Evolutionary conservation across 1,284 basidiomycete genomes (phyloP), one percentile per base, ranked within the genome.

Genomic region (Fistulina hepatica): DNA sequence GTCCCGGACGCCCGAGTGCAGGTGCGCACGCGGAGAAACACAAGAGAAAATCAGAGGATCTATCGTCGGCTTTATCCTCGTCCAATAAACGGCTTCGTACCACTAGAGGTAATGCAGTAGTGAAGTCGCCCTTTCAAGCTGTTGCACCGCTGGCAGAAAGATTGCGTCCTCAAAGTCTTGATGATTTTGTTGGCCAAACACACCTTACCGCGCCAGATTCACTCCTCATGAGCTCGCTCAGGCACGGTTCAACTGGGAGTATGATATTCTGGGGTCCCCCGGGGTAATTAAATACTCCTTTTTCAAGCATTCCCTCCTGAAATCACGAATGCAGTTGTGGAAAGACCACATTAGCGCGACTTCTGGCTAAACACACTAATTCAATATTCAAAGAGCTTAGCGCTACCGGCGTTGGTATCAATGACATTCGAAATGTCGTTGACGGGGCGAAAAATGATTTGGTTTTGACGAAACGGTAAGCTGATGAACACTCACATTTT

Each of bases 371-470:
- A 31, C 62, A 65, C 33, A 69, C 72, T 2, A 60, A 75, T 48
- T 73, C 72, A 10, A 63, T 73, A 8, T 84, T 85, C 52, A 81
- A 74, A 47, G 83, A 88, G 49, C 59, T 86, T n/a, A 79, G 77
- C 42, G 81, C 82, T 2, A 85, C 82, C 0, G 72, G 69, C 22
- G 75, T 81, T 0, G 81, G 83, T 1, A 76, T 85, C 1, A 73
- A 73, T 23, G 88, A 94, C 34, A 76, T 92, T n/a, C 73, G 84
- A 26, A 69, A 69, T 26, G 66, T 86, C 5, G 81, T 90, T 43
- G 86, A 91, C 44, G 83, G 90, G 51, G 86, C 90, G 0, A 80
- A 79, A 51, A 73, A 72, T 35, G 61, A 70, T 2, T 68, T 92
- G 34, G 65, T 69, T 33, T 56, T 92, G 31, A 79, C 77, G 0